These are phyloP conservation scores for Volvariella volvacea DNA, from an alignment of 1,284 basidiomycete genomes.

Conservation along the genomic window DNA sequence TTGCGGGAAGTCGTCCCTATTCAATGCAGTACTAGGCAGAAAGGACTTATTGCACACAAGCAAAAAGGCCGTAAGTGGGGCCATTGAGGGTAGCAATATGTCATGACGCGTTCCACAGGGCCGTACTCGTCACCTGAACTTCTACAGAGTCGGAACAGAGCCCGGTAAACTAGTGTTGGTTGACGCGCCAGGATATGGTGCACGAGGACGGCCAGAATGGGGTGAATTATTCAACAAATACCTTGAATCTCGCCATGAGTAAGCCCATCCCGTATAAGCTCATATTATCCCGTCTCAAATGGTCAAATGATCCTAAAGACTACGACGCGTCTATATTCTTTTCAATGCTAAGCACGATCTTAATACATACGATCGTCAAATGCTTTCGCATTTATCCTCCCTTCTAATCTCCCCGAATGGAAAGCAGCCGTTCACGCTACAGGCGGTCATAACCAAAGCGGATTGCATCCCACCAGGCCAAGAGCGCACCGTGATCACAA, in stretches of 20 bases:
- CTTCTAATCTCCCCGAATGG: constrained; percentile 29
- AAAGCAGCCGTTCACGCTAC: constrained; percentile 46
- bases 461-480: constrained; percentile 38
- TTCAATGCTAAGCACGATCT: constrained; percentile 63
- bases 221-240: constrained; percentile 62
- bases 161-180: constrained; percentile 59
- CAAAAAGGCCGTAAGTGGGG: constrained; percentile 52
- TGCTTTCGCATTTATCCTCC: constrained; percentile 49
- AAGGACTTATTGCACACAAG: constrained; percentile 53
- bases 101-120: constrained; percentile 38
- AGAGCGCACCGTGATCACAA: constrained; percentile 21
- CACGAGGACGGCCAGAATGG: constrained; percentile 69
- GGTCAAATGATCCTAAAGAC: constrained; percentile 27
- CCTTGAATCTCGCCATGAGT: constrained; percentile 53
- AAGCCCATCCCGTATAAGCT: constrained; percentile 16
- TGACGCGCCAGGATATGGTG: constrained; percentile 73
- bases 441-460: constrained; percentile 66
- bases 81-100: neutral
- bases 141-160: constrained; percentile 53
- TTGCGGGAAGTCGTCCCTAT: constrained; percentile 65
- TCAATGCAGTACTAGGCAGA: constrained; percentile 61
- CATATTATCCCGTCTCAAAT: constrained; percentile 2
- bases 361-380: constrained; percentile 46
- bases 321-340: constrained; percentile 62
- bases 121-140: constrained; percentile 62